Conservation (phyloP, 1,284 basidiomycete genomes). For the Irpex lacteus region DNA sequence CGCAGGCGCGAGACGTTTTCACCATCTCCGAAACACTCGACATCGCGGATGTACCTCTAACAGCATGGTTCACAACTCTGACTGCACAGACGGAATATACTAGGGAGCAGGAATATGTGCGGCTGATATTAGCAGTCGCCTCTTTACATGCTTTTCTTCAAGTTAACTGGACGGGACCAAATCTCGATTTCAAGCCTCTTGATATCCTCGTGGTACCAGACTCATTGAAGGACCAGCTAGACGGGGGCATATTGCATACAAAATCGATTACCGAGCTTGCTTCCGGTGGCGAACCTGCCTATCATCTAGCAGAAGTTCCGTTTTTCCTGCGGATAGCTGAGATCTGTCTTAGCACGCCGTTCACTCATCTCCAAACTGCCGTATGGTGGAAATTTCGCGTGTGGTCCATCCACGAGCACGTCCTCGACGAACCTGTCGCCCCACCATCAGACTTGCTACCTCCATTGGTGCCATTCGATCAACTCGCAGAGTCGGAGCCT, state of each 20-base stretch:
- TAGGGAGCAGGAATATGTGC: constrained; percentile 46
- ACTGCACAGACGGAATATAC: constrained; percentile 17
- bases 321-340: constrained; percentile 78
- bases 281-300: constrained; percentile 90
- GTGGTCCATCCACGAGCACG: constrained; percentile 74
- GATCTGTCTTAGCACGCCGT: constrained; percentile 60
- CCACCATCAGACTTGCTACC: constrained; percentile 48
- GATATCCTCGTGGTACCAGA: constrained; percentile 44
- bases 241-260: constrained; percentile 57
- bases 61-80: constrained; percentile 32
- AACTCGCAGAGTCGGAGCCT: constrained; percentile 38
- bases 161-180: constrained; percentile 95
- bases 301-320: constrained; percentile 80
- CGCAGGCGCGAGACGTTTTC: constrained; percentile 46
- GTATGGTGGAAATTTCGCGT: constrained; percentile 83
- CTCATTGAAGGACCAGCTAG: constrained; percentile 30
- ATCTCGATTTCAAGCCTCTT: constrained; percentile 62
- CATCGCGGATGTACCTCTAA: constrained; percentile 32
- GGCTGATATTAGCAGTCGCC: constrained; percentile 71
- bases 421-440: constrained; percentile 85
- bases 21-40: constrained; percentile 24
- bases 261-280: constrained; percentile 78
- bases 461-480: constrained; percentile 47
- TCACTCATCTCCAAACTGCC: constrained; percentile 43
- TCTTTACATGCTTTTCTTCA: constrained; percentile 91